These are phyloP conservation scores for Flaveria linearis DNA, from an alignment of 129 eudicot genomes.

Conservation along the genomic window DNA sequence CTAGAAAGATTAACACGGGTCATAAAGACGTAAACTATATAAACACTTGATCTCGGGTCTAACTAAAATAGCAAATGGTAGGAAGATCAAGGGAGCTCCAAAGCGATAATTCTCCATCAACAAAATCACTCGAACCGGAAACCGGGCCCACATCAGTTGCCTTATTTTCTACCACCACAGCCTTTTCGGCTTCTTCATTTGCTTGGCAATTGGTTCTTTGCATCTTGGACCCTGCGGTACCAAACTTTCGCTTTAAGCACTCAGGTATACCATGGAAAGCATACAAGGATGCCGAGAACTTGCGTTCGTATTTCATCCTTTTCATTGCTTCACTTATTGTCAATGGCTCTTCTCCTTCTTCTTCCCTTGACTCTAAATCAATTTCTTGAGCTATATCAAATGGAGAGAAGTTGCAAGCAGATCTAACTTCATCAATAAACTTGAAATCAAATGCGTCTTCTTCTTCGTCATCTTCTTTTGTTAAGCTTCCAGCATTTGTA, in stretches of 20 bases:
- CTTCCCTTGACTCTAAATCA: constrained; percentile 21
- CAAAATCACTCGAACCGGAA: neutral
- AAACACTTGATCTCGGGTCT: neutral
- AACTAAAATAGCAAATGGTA: constrained; percentile 52
- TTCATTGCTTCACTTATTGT: constrained; percentile 64
- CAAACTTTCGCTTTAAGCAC: constrained; percentile 54
- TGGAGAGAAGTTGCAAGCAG: constrained; percentile 45
- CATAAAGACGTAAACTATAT: neutral
- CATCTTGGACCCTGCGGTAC: constrained; percentile 38
- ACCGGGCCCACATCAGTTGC: constrained; percentile 17
- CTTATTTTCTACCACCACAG: constrained; percentile 12
- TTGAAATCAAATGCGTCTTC: constrained; percentile 49
- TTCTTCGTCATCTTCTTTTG: constrained; percentile 42
- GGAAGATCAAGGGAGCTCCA: constrained; percentile 69
- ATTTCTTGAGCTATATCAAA: constrained; percentile 66
- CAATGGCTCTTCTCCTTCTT: constrained; percentile 52
- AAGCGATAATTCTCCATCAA: constrained; percentile 44
- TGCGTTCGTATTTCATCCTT: constrained; percentile 78
- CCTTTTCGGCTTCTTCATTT: constrained; percentile 32
- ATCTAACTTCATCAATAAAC: constrained; percentile 59
- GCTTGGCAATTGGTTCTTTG: constrained; percentile 32
- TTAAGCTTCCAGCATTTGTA: constrained; percentile 36
- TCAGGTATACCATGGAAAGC: constrained; percentile 78
- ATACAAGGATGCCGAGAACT: constrained; percentile 72
- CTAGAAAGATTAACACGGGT: constrained; percentile 4